Base-by-base conservation (phyloP, 345 rosid genomes). In the Rhodamnia argentea region DNA sequence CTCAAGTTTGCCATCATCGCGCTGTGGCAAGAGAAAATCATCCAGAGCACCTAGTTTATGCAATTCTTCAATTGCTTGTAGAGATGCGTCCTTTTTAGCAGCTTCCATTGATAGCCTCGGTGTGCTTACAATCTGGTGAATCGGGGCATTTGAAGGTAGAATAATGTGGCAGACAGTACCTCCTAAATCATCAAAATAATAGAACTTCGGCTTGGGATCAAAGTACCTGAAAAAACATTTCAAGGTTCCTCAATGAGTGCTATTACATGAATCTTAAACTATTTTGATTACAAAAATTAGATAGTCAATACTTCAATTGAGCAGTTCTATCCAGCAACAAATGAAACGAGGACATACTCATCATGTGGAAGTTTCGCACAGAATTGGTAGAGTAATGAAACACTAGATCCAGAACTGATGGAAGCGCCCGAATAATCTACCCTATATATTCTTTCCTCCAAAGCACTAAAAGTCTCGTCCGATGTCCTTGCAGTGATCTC, bases 341-440 rank as follows among this genome's bases (percentile, higher is more conserved):
- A 82, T 85, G 83, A 82, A 87, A 83, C 27, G 85, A 82, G 87
- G 83, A 56, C 96, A 89, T 94, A 96, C 99, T 95, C 98, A 85
- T 97, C 99, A 87, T 91, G 99, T 23, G 97, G 97, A 70, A 96
- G 97, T 91, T 92, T 94, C 51, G 98, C 92, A 92, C 99, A 96
- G 89, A 95, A 96, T 52, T 88, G 95, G 86, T 95, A 92, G 82
- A 96, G 92, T 86, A 95, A 92, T 85, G 98, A 92, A 88, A 95
- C 88, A 91, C 98, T 95, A 89, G 94, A 93, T 90, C 93, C 98
- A 89, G 97, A 92, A 92, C 93, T 92, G 87, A 92, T 88, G 82
- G 92, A 92, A 88, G 99, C 99, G 86, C 98, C 96, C 5, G 98
- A 89, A 87, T 92, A 87, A 75, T 90, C 93, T 83, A 96, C 97